Base-by-base conservation (phyloP, 345 rosid genomes). In the Punica granatum region DNA sequence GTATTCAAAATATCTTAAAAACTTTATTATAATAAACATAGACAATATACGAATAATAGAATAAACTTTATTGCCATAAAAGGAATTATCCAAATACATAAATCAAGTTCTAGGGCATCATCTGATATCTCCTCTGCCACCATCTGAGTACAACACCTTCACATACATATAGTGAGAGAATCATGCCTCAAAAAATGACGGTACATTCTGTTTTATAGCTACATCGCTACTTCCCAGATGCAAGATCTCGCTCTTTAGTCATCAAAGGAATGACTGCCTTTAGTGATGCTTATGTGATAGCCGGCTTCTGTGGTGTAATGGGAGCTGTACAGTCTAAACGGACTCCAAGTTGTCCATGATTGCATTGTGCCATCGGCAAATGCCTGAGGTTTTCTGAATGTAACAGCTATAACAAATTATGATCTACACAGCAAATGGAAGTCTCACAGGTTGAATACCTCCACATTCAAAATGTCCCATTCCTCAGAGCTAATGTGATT, bases 361-460 rank as follows among this genome's bases (percentile, higher is more conserved):
- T 26, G n/a, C n/a, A n/a, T n/a, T n/a, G n/a, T n/a, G n/a, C n/a
- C n/a, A n/a, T n/a, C n/a, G n/a, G n/a, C n/a, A n/a, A n/a, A n/a
- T 26, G 61, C 3, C 2, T 56, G 7, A 3, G 32, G 12, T 16
- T 37, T 5, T 37, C 41, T 37, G 41, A 37, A 37, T 14, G 42
- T 35, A 30, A 21, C 59, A 48, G 37, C 60, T 48, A 19, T 31
- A 54, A 23, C 60, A 1, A 14, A 15, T 23, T 54, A 14, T 14
- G 9, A 13, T 35, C 69, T 66, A 66, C 7, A 33, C 69, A 12
- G 3, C 18, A 14, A 68, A 28, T n/a, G 71, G 71, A 49, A 59
- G 10, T 25, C 65, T 33, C 0, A 28, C 64, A 15, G 0, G 58
- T 33, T 28, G 56, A 68, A 68, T 68, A 30, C 42, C 71, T 68